Percentiles rank a stretch among this genome's conserved stretches.
Conservation (phyloP, 1,139 yeast species). For the Ogataea hybrid region DNA sequence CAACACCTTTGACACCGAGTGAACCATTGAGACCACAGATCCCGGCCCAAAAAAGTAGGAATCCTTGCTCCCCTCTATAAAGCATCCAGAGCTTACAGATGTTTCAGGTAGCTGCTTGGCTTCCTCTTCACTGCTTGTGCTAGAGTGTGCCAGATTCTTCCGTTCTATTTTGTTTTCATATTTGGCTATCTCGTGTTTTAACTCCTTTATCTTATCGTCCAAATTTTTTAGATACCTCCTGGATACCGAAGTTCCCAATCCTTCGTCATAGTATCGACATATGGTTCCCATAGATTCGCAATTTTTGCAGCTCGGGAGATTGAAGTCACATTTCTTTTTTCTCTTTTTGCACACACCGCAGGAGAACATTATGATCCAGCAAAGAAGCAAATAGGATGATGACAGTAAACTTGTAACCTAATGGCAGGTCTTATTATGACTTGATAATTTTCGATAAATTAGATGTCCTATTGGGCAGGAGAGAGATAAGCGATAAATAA, state of each 20-base stretch:
- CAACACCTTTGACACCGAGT: constrained; percentile 13
- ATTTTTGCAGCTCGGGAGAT: constrained; percentile 22
- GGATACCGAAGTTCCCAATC: constrained; percentile 17
- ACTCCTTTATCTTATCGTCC: constrained; percentile 17
- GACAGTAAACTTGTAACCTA: no score
- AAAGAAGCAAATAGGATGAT: no score
- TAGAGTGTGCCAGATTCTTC: constrained; percentile 2
- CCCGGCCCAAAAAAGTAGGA: constrained; percentile 21
- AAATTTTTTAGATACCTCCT: constrained; percentile 18
- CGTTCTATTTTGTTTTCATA: constrained; percentile 13
- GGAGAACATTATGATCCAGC: constrained; percentile 1
- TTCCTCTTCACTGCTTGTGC: background rate
- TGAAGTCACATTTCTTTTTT: constrained; percentile 23
- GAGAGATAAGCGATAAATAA: no score
- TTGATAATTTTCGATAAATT: no score
- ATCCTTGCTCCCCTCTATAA: constrained; percentile 13
- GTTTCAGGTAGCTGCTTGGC: no score
- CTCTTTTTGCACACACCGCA: constrained; percentile 22
- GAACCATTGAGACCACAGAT: constrained; percentile 14
- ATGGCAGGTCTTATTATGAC: no score
- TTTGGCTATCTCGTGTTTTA: constrained; percentile 13
- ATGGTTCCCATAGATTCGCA: constrained; percentile 22
- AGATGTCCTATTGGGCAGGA: no score
- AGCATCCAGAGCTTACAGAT: constrained; percentile 7
- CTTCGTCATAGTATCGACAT: constrained; percentile 23